phyloP scores from a whole-genome alignment of 2,329 filamentous ascomycete species.

The Penicillium sp. region DNA sequence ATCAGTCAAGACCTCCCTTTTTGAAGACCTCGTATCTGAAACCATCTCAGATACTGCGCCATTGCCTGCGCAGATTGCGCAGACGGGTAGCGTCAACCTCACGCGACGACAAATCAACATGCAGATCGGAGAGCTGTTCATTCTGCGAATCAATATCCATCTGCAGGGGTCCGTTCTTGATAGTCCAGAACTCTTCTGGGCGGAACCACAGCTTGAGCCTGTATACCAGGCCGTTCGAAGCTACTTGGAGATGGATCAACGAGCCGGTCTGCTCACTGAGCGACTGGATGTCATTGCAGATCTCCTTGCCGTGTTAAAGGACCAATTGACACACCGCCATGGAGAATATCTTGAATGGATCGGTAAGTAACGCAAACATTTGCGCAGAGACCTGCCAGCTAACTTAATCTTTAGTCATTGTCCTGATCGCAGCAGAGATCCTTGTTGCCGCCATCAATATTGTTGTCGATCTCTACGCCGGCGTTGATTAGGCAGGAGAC shows the following conservation, averaged over 20 bases:
- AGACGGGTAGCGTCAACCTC: constrained; percentile 87
- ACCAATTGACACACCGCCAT: constrained; percentile 90
- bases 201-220: constrained; percentile 92
- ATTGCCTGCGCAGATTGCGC: constrained; percentile 86
- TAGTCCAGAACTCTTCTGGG: constrained; percentile 97
- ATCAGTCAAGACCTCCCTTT: constrained; percentile 95
- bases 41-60: constrained; percentile 93
- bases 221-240: constrained; percentile 93
- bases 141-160: constrained; percentile 95
- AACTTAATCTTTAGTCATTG: constrained; percentile 64
- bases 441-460: constrained; percentile 92
- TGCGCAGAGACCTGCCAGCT: constrained; percentile 8
- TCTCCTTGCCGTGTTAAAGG: constrained; percentile 86
- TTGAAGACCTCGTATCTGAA: constrained; percentile 90
- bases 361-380: constrained; percentile 55
- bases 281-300: constrained; percentile 90
- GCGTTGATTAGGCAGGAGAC: constrained; percentile 49
- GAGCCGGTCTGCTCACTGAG: constrained; percentile 84
- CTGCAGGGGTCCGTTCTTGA: constrained; percentile 95
- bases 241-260: constrained; percentile 97
- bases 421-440: constrained; percentile 94
- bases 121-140: constrained; percentile 98
- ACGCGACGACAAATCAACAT: constrained; percentile 93
- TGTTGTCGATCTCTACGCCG: constrained; percentile 84
- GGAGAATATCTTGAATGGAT: constrained; percentile 89